Evolutionary conservation across 179 eudicot species (phyloP).

Genomic region (Heliamphora pulchella): DNA sequence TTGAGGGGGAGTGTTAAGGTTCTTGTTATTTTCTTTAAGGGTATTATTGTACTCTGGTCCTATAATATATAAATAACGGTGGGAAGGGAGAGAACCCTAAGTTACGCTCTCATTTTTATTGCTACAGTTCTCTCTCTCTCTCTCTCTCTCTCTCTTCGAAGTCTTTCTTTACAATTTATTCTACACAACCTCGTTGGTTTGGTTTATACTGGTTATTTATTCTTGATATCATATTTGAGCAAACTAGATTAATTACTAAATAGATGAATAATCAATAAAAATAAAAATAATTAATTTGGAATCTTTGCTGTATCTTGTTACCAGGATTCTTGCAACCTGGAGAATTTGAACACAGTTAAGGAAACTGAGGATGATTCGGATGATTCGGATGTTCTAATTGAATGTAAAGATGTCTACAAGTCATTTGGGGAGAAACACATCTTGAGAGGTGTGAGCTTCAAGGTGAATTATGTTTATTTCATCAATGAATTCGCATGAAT

Average conservation of each 20-base stretch:
- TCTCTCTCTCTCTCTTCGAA: too few species aligned
- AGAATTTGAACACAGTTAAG: constrained; percentile 26
- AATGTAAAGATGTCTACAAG: constrained; percentile 68
- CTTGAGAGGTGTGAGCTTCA: constrained; percentile 83
- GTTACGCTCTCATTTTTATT: too few species aligned
- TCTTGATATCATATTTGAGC: not conserved
- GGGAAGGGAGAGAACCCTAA: too few species aligned
- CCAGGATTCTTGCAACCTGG: constrained; percentile 43
- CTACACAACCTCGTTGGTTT: too few species aligned
- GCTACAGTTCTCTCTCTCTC: too few species aligned
- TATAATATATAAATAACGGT: too few species aligned
- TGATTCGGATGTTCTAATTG: constrained; percentile 87
- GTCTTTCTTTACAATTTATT: too few species aligned
- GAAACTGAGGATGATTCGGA: constrained; percentile 59
- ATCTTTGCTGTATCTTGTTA: constrained; percentile 9
- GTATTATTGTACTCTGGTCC: too few species aligned
- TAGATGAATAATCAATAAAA: not conserved
- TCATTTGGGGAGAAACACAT: constrained; percentile 94
- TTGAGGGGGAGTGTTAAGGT: too few species aligned
- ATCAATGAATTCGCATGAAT: not conserved
- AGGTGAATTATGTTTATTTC: constrained; percentile 42
- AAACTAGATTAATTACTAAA: not conserved
- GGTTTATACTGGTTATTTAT: not conserved
- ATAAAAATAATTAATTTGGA: not conserved
- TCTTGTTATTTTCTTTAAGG: too few species aligned